A percentile compares a stretch with the other conserved stretches of the same genome.
Conservation (phyloP, 495 filamentous ascomycete genomes). For the Lepidopterella palustris region DNA sequence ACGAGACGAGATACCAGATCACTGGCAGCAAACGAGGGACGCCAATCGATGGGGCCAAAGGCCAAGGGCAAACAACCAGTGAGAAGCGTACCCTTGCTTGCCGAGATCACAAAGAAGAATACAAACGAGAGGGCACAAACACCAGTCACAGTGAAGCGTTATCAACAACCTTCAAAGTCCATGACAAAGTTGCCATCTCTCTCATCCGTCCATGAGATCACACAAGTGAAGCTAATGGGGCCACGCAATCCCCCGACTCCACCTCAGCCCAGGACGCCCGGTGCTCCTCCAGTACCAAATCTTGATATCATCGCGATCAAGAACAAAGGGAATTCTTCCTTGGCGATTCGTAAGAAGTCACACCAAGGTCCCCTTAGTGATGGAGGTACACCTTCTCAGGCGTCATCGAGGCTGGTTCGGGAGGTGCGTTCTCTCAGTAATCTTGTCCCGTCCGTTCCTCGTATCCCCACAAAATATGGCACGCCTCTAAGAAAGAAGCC, state of each 20-base stretch:
- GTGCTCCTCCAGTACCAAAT: background rate
- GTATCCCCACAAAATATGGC: background rate
- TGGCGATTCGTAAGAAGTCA: background rate
- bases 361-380: background rate
- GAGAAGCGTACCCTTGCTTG: background rate
- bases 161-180: background rate
- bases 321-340: background rate
- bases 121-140: background rate
- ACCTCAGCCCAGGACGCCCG: background rate
- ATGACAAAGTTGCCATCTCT: background rate
- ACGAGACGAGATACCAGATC: slow-evolving; percentile 1
- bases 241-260: background rate
- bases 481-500: too few species aligned
- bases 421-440: background rate
- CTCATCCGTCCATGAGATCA: background rate
- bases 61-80: background rate
- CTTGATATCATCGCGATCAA: background rate
- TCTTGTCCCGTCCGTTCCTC: background rate
- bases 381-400: background rate
- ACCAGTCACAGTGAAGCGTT: slow-evolving; percentile 1
- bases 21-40: background rate
- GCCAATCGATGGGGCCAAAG: background rate
- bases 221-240: background rate
- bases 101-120: background rate
- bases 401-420: background rate